Evolutionary conservation across 2,329 filamentous ascomycete genomes (phyloP), one percentile per base, ranked within the genome.

Genomic region (Penicillium brasilianum): DNA sequence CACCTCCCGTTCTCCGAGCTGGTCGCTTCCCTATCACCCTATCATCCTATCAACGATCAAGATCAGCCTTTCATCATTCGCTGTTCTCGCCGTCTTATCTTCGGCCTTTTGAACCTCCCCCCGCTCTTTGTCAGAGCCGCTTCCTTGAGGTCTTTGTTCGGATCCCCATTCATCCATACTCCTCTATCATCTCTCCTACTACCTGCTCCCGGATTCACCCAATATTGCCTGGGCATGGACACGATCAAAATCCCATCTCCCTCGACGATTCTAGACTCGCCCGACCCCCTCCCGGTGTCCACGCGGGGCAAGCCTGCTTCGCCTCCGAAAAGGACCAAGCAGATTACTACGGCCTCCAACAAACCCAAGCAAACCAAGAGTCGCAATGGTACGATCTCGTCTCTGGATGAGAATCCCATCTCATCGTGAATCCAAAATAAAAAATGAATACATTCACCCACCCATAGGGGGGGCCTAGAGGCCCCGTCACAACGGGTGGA

Each of bases 291-390:
- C 54, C 62, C 63, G 67, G 70, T 61, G 52, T 68, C 71, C 64
- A 56, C 59, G 62, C 58, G 64, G 62, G 59, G 66, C 73, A 74
- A 71, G 70, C 58, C 68, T 58, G 55, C 71, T 62, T 62, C 72
- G 61, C 66, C 71, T 46, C 59, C 72, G 49, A 63, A 72, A 32
- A 64, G 61, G 58, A 58, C 65, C 37, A 62, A 62, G 61, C 61
- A 59, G 63, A 61, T 60, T 58, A 58, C 53, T 60, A 66, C 64
- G 16, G 57, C 41, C 34, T 69, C 67, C 43, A 74, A 76, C 69
- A 91, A 89, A 71, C 85, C 87, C 32, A 91, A 90, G 72, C 88
- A 90, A 77, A 89, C 88, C 62, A 91, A 91, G 76, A 90, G 88
- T 78, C 87, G 89, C 68, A 90, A 91, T 80, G 89, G 88, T 90